Evolutionary conservation across 1,284 basidiomycete species (phyloP).

Genomic region (Mycena citricolor): DNA sequence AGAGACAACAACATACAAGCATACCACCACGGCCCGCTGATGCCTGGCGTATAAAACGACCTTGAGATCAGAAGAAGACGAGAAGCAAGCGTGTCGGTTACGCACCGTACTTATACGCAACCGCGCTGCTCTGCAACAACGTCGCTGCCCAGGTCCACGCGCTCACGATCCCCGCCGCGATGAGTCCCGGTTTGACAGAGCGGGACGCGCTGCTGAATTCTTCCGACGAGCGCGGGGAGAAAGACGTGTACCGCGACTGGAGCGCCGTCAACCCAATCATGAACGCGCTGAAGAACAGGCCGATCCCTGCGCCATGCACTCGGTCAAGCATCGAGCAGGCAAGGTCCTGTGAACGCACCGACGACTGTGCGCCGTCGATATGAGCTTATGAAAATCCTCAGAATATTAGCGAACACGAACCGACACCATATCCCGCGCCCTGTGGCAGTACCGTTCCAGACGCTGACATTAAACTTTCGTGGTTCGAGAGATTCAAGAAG

Average conservation of each 20-base stretch:
- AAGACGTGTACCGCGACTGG: constrained; percentile 72
- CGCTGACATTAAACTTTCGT: too few species aligned
- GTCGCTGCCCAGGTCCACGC: constrained; percentile 82
- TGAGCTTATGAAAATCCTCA: too few species aligned
- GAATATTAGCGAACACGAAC: too few species aligned
- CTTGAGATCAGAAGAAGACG: neutral
- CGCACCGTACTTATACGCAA: constrained; percentile 82
- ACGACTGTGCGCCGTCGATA: too few species aligned
- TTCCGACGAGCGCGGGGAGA: constrained; percentile 69
- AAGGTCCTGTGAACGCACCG: too few species aligned
- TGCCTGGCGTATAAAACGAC: constrained; percentile 27
- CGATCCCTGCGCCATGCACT: too few species aligned
- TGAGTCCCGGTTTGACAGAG: constrained; percentile 85
- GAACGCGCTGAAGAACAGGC: constrained; percentile 78
- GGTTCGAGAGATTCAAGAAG: too few species aligned
- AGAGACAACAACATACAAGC: constrained; percentile 35
- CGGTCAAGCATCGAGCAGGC: too few species aligned
- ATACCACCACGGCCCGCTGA: constrained; percentile 70
- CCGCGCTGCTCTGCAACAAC: constrained; percentile 71
- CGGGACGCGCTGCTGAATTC: constrained; percentile 85
- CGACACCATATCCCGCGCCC: constrained; percentile 82
- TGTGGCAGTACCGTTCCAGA: constrained; percentile 56
- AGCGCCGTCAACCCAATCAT: constrained; percentile 73
- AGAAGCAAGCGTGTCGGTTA: constrained; percentile 25
- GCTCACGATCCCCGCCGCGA: constrained; percentile 86